Evolutionary conservation across 345 rosid species (phyloP).

Genomic region (Aquilaria yunnanensis): DNA sequence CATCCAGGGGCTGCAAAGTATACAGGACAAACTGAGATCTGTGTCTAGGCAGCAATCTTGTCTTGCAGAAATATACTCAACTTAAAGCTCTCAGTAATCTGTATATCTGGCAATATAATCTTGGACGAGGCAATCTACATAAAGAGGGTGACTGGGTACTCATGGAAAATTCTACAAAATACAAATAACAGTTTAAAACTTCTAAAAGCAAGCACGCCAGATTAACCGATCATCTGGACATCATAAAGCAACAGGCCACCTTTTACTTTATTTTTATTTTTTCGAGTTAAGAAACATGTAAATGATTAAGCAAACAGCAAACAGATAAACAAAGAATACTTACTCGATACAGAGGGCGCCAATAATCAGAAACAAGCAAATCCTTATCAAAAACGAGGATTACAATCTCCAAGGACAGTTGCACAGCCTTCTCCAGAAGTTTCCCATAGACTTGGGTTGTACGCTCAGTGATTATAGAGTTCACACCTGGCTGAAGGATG

Average conservation of each 20-base stretch:
- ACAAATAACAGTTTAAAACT: too few species aligned
- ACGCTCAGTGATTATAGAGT: conserved; percentile 63
- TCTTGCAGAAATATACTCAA: not conserved
- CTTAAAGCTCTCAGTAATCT: not conserved
- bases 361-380: conserved; percentile 66
- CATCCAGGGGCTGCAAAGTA: conserved; percentile 76
- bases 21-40: conserved; percentile 12
- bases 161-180: too few species aligned
- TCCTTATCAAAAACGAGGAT: conserved; percentile 83
- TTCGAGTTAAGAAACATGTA: not conserved
- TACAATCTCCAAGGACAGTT: conserved; percentile 75
- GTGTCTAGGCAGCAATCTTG: not conserved
- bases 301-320: not conserved
- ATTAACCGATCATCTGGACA: too few species aligned
- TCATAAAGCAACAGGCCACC: not conserved
- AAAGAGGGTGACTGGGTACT: too few species aligned
- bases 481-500: conserved; percentile 78
- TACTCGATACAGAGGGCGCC: conserved; percentile 96
- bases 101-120: not conserved
- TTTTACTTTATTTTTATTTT: too few species aligned
- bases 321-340: conserved; percentile 7
- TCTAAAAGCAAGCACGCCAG: too few species aligned
- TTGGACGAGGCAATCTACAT: too few species aligned
- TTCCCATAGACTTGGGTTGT: conserved; percentile 72
- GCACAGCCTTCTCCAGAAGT: conserved; percentile 86